Percentiles rank a stretch among this genome's conserved stretches.
phyloP scores from a whole-genome alignment of 345 rosid genomes.

The Melastoma malabathricum region DNA sequence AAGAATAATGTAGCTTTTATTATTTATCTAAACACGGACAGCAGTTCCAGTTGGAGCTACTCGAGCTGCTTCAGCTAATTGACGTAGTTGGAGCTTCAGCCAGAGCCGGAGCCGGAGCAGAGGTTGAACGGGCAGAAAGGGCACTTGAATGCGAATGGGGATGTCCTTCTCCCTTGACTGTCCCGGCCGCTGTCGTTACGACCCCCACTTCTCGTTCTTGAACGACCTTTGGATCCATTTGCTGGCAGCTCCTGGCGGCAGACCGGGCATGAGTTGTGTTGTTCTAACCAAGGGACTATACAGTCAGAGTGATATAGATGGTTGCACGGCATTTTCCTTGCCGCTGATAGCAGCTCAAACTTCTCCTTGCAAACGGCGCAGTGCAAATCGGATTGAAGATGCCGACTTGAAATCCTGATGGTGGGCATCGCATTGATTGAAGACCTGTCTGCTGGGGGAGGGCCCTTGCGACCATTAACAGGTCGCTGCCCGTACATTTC shows the following conservation, averaged over 20 bases:
- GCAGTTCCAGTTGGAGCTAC: too few relatives aligned
- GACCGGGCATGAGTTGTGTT: conserved; percentile 77
- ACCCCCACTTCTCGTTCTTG: conserved; percentile 32
- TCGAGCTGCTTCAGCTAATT: too few relatives aligned
- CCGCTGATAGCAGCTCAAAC: conserved; percentile 59
- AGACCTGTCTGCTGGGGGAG: conserved; percentile 55
- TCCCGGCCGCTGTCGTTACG: conserved; percentile 17
- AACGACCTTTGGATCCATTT: conserved; percentile 37
- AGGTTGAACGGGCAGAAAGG: too few relatives aligned
- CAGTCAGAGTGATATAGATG: conserved; percentile 68
- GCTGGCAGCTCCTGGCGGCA: conserved; percentile 77
- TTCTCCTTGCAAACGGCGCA: conserved; percentile 74
- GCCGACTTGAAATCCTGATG: conserved; percentile 48
- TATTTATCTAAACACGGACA: too few relatives aligned
- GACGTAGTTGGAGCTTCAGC: too few relatives aligned
- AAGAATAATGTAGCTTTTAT: too few relatives aligned
- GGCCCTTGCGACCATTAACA: conserved; percentile 35
- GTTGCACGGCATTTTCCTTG: conserved; percentile 70
- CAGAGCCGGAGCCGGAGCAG: too few relatives aligned
- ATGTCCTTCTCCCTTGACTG: too few relatives aligned
- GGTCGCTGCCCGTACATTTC: conserved; percentile 61
- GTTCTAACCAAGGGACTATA: conserved; percentile 63
- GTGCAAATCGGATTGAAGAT: conserved; percentile 54
- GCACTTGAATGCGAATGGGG: too few relatives aligned
- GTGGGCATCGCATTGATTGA: conserved; percentile 59